Evolutionary conservation across 1,284 basidiomycete species (phyloP).

Genomic region (Marasmius fiardii): DNA sequence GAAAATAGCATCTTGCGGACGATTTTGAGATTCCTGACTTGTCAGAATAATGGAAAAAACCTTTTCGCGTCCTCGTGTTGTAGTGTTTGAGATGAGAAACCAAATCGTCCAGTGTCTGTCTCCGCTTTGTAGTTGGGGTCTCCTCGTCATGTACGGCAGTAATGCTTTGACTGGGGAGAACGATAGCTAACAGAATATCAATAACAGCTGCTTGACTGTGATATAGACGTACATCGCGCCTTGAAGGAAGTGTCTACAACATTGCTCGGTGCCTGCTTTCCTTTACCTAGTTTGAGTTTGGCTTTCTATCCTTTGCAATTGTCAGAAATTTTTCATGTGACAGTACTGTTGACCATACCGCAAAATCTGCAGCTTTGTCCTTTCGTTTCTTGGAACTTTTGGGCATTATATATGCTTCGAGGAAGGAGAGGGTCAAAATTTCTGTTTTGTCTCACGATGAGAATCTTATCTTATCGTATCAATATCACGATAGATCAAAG

Average conservation of each 20-base stretch:
- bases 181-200: conserved; percentile 61
- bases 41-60: conserved; percentile 28
- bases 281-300: conserved; percentile 94
- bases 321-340: conserved; percentile 10
- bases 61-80: conserved; percentile 71
- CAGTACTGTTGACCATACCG: conserved; percentile 40
- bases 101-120: conserved; percentile 78
- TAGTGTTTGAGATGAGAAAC: conserved; percentile 83
- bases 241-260: conserved; percentile 96
- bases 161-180: conserved; percentile 85
- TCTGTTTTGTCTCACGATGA: too few species aligned
- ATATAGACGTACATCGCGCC: conserved; percentile 64
- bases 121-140: conserved; percentile 72
- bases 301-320: conserved; percentile 66
- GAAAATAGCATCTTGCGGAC: conserved; percentile 66
- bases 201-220: conserved; percentile 9
- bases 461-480: too few species aligned
- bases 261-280: conserved; percentile 81
- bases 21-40: not conserved
- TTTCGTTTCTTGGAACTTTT: conserved; percentile 85
- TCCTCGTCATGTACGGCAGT: conserved; percentile 46
- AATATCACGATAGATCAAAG: too few species aligned
- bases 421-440: not conserved
- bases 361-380: conserved; percentile 87
- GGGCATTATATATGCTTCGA: conserved; percentile 53